Conservation (phyloP, 441 rosid species). For the Iberis amara region DNA sequence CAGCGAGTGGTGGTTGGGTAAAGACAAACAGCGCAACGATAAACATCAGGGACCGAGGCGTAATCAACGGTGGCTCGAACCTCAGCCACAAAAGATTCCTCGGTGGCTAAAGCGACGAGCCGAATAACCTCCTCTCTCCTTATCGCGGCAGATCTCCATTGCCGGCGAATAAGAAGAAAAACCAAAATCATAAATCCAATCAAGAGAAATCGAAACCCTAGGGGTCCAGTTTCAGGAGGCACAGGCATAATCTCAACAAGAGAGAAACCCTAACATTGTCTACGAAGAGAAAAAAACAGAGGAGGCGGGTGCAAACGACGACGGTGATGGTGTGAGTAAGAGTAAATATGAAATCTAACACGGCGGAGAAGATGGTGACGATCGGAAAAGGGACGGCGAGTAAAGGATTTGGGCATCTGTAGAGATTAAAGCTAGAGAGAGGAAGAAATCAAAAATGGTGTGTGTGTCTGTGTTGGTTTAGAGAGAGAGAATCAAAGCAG, state of each 20-base stretch:
- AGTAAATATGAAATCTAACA: constrained; percentile 21
- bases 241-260: background rate
- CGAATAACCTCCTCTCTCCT: constrained; percentile 26
- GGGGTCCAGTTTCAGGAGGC: background rate
- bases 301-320: constrained; percentile 27
- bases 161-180: constrained; percentile 28
- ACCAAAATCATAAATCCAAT: constrained; percentile 23
- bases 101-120: constrained; percentile 26
- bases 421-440: constrained; percentile 19
- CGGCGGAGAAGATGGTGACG: constrained; percentile 30
- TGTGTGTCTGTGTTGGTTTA: background rate
- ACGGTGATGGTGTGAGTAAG: constrained; percentile 28
- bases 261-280: constrained; percentile 19
- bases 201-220: constrained; percentile 22
- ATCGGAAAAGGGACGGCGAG: constrained; percentile 26
- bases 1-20: constrained; percentile 40
- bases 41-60: constrained; percentile 13
- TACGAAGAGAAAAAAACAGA: constrained; percentile 1
- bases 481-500: constrained; percentile 21
- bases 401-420: constrained; percentile 34
- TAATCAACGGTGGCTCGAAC: constrained; percentile 23
- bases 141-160: constrained; percentile 28
- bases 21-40: constrained; percentile 38
- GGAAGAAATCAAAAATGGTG: background rate
- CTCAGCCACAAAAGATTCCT: constrained; percentile 33